Evolutionary conservation across 2,329 filamentous ascomycete species (phyloP), one percentile per base, ranked within the genome.

Genomic region (Sarocladium strictum): DNA sequence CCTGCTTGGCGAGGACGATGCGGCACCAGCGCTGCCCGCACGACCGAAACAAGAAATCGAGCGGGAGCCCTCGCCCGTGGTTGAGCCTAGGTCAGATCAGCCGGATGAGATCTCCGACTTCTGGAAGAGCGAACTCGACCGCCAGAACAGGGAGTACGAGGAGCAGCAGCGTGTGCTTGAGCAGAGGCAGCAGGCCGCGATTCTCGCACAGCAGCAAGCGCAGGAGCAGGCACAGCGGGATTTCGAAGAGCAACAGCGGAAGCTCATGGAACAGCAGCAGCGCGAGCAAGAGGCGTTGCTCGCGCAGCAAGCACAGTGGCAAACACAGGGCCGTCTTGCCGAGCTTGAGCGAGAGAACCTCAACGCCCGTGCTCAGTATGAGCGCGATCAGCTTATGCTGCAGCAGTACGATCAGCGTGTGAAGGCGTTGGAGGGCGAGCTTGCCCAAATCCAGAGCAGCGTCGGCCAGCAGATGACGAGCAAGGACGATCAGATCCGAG

Each of bases 81-180:
- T 83, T 10, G 76, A 80, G 50, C 80, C 84, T 6, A 85, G 85
- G 62, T 75, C 82, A 0, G 85, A 91, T 3, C 94, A 97, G 63
- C 93, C 93, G 0, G 92, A 94, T 65, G 90, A 96, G 50, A 97
- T 99, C 66, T 90, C 90, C 53, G 94, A 99, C 64, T 99, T 99
- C 70, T 99, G 94, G 94, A 95, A 95, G 73, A 89, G 84, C 62
- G 92, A 97, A 69, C 83, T 96, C 58, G 87, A 88, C 60, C 83
- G 91, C 32, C 91, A 97, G 69, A 95, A 97, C 68, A 85, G 91
- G 61, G 91, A 96, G 68, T 99, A 95, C 65, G 94, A 95, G 66
- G 90, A 92, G 47, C 93, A 99, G 70, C 94, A 99, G 73, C 83
- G 86, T 35, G 85, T 94, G 15, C 73, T 99, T 45, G 89, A 95